Conservation (phyloP, 139 green algal genomes). For the Chlamydomonas sp. region DNA sequence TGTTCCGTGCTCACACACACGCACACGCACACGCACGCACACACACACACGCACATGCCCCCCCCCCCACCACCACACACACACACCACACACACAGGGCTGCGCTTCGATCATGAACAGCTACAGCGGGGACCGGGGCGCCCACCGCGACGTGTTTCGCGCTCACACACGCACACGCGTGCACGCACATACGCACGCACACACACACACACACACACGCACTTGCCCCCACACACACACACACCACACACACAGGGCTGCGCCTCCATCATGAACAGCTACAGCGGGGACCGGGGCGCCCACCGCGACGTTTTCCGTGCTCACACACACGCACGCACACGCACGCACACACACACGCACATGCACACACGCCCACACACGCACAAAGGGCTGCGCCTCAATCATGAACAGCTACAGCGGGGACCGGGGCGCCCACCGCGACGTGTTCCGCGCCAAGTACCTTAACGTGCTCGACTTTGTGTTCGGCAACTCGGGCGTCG, state of each 20-base stretch:
- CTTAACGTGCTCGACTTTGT: constrained; percentile 88
- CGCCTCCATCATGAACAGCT: constrained; percentile 87
- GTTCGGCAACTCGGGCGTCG: constrained; percentile 71
- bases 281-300: constrained; percentile 23
- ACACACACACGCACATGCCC: constrained; percentile 15
- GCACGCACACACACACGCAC: constrained; percentile 9
- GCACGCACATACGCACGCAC: no score
- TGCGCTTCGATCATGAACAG: constrained; percentile 82
- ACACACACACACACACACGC: no score
- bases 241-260: no score
- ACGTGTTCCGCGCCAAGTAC: constrained; percentile 90
- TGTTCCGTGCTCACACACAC: constrained; percentile 62
- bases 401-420: constrained; percentile 85
- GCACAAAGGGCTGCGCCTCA: constrained; percentile 58
- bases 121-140: constrained; percentile 42
- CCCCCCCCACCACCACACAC: no score
- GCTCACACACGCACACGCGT: no score
- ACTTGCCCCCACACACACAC: no score
- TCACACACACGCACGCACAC: not conserved
- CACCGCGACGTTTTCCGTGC: constrained; percentile 84
- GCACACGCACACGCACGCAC: not conserved
- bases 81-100: no score
- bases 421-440: constrained; percentile 40
- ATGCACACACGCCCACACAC: no score
- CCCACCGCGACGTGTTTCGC: constrained; percentile 78